Base-by-base conservation (phyloP, 768 basidiomycete species). In the Tylopilus balloui region DNA sequence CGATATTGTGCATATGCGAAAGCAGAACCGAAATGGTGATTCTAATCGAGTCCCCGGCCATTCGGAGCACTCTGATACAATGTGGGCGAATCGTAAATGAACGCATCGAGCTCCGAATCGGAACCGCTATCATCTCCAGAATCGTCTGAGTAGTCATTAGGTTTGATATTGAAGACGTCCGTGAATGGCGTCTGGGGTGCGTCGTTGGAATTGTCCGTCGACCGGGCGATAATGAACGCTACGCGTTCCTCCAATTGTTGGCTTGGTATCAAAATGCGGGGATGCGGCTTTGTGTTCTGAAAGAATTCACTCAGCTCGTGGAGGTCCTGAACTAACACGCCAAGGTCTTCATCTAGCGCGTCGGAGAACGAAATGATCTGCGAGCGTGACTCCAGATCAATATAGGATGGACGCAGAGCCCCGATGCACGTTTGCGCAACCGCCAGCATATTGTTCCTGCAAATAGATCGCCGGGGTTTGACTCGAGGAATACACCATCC, bases 401-500 rank as follows among this genome's bases (percentile, higher is more conserved):
- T 79, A 44, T 83, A 75, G 31, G 86, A 84, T 13, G 87, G 82
- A 28, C 88, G 73, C 29, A 78, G 71, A 12, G 82, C 78, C 62
- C 84, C 76, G 28, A 83, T 82, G 65, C 86, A 92, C 5, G 88
- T 88, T 56, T 89, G 89, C 55, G 88, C 92, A 12, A 95, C 88
- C 2, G 88, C 87, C 68, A 84, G 77, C 54, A 94, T 77, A 61
- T 93, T 94, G 35, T 78, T 72, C 38, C 88, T 78, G 57, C 88
- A 92, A 19, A 73, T 71, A 3, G 78, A 76, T 25, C 83, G 78
- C 24, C 78, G 72, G 15, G 72, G 71, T 45, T 85, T 82, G 7
- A 79, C 75, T 56, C 81, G 83, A 20, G 89, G 79, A 40, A 93
- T 78, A 54, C 81, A 88, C 93, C 93, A 96, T 15, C 93, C 93